Evolutionary conservation across 371 early-diverging fungal genomes (phyloP).

Genomic region (Mortierella sp.): DNA sequence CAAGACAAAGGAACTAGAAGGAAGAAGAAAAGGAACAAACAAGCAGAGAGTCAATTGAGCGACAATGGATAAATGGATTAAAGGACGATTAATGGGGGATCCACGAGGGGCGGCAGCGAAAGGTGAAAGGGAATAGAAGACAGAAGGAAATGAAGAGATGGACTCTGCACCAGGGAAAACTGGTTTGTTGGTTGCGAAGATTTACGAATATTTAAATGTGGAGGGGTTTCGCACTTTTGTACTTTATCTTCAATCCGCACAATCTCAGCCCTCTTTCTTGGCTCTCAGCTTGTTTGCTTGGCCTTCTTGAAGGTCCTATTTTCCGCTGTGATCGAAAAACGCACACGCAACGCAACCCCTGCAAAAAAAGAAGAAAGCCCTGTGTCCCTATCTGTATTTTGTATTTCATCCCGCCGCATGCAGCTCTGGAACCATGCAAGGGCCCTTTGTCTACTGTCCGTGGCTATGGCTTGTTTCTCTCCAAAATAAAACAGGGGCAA

Average conservation of each 20-base stretch:
- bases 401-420: background rate
- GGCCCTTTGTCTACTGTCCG: background rate
- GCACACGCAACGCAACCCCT: background rate
- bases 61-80: background rate
- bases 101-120: background rate
- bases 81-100: background rate
- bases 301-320: background rate
- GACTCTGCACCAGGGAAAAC: conserved; percentile 8
- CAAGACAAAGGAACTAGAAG: background rate
- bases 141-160: background rate
- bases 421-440: background rate
- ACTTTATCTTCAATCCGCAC: background rate
- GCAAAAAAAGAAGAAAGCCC: background rate
- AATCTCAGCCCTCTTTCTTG: background rate
- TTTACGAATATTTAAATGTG: background rate
- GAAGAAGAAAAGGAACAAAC: background rate
- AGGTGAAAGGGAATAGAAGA: no score
- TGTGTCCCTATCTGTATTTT: background rate
- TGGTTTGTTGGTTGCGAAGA: background rate
- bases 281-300: background rate
- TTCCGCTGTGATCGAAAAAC: background rate
- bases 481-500: background rate
- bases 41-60: background rate
- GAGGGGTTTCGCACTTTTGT: background rate
- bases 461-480: background rate